Evolutionary conservation across 352 stramenopile species (phyloP).

Genomic region (Phytophthora ramorum): DNA sequence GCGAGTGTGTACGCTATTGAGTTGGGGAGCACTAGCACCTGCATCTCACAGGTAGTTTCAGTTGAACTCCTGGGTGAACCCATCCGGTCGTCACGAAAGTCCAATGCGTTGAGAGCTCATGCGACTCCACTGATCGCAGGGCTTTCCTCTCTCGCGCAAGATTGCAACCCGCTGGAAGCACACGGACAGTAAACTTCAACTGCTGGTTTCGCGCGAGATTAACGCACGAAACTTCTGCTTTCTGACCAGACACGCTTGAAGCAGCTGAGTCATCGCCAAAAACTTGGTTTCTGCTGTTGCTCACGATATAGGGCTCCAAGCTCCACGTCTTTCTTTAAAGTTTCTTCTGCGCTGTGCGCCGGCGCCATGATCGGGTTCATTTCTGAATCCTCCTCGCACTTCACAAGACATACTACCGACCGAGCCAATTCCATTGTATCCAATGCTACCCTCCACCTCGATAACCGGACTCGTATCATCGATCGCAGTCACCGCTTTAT

Average conservation of each 20-base stretch:
- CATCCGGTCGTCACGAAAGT: neutral
- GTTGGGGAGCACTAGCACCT: too few relatives aligned
- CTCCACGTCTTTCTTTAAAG: conserved; percentile 9
- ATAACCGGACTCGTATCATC: conserved; percentile 1
- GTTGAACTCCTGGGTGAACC: neutral
- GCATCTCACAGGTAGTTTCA: too few relatives aligned
- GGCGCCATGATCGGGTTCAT: neutral
- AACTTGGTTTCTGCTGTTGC: conserved; percentile 10
- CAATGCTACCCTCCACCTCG: conserved; percentile 10
- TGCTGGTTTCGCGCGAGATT: neutral
- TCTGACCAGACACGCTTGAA: neutral
- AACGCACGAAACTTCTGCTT: conserved; percentile 11
- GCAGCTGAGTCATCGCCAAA: conserved; percentile 16
- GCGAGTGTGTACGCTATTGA: neutral
- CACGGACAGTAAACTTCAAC: conserved; percentile 14
- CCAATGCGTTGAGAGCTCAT: neutral
- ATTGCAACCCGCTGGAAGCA: neutral
- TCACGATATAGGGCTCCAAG: conserved; percentile 5
- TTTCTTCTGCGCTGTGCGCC: neutral
- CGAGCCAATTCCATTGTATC: neutral
- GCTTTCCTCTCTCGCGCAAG: neutral
- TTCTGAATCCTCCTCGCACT: conserved; percentile 7
- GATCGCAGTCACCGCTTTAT: neutral
- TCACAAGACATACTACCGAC: neutral
- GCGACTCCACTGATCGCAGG: neutral